phyloP scores from a whole-genome alignment of 371 early-diverging fungal species.

The Mortierella polycephala region DNA sequence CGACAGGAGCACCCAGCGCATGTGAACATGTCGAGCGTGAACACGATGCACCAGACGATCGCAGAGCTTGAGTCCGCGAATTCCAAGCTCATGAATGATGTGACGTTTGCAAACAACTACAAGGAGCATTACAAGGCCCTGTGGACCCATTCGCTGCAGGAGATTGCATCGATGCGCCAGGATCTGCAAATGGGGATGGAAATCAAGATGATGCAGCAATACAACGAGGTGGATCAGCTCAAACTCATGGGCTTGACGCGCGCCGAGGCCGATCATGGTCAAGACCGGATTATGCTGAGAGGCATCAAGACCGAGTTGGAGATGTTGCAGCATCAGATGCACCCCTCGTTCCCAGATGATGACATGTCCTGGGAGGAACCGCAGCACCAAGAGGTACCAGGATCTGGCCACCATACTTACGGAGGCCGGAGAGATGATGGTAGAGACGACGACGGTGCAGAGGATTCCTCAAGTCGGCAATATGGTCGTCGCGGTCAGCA shows the following conservation, averaged over 20 bases:
- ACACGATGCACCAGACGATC: constrained; percentile 36
- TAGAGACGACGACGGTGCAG: constrained; percentile 25
- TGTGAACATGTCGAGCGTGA: constrained; percentile 38
- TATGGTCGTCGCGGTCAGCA: constrained; percentile 22
- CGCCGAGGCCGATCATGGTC: constrained; percentile 44
- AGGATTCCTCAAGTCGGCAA: constrained; percentile 11
- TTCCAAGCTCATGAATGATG: constrained; percentile 49
- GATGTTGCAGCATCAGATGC: constrained; percentile 48
- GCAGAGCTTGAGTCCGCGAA: constrained; percentile 44
- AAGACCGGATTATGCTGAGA: constrained; percentile 36
- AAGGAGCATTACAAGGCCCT: constrained; percentile 54
- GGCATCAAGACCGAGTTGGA: constrained; percentile 51
- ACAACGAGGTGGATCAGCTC: constrained; percentile 50
- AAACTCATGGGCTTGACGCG: constrained; percentile 51
- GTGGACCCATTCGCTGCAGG: constrained; percentile 51
- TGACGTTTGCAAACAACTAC: constrained; percentile 54
- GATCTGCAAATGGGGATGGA: constrained; percentile 55
- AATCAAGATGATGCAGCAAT: constrained; percentile 55
- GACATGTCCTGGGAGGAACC: constrained; percentile 47
- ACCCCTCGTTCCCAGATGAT: constrained; percentile 38
- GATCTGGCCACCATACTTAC: constrained; percentile 7
- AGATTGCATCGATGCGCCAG: constrained; percentile 53
- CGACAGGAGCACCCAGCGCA: constrained; percentile 50
- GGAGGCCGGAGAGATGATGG: background rate
- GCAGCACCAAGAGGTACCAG: constrained; percentile 23